Evolutionary conservation across 2,329 filamentous ascomycete genomes (phyloP), one percentile per base, ranked within the genome.

Genomic region (Escovopsis sp.): DNA sequence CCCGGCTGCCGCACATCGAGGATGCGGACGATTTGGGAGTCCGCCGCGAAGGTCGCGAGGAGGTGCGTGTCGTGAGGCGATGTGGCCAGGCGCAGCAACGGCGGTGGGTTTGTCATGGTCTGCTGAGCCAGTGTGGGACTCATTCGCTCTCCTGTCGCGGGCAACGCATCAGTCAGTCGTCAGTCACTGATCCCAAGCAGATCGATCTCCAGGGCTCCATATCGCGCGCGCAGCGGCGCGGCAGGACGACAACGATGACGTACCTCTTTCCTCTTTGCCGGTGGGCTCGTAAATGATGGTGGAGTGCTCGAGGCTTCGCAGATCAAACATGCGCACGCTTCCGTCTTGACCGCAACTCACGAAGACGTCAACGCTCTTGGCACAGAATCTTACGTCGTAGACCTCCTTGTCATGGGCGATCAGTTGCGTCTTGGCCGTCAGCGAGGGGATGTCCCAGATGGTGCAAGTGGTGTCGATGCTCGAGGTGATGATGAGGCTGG

Each of bases 371-470:
- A 94, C 86, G 53, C 87, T 95, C 52, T 94, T 91, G 39, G 91
- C 91, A 64, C 91, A 98, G 65, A 98, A 98, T 18, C 91, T 80
- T 39, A 98, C 91, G 59, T 98, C 91, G 56, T 94, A 98, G 6
- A 98, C 91, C 63, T 98, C 91, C 63, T 96, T 96, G 65, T 98
- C 91, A 60, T 98, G 91, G 18, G 91, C 91, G 62, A 98, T 98
- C 38, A 98, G 70, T 60, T 98, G 91, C 2, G 91, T 98, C 66
- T 98, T 98, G 41, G 91, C 91, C 1, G 91, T 98, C 48, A 98
- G 70, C 1, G 91, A 95, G 4, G 91, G 91, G 43, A 98, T 98
- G 60, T 98, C 91, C 91, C 91, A 98, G 51, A 98, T 98, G 4
- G 91, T 98, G 65, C 91, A 98, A 6, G 91, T 98, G 1, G 91